phyloP scores from a whole-genome alignment of 139 green algal genomes.

The Asterochloris erici region DNA sequence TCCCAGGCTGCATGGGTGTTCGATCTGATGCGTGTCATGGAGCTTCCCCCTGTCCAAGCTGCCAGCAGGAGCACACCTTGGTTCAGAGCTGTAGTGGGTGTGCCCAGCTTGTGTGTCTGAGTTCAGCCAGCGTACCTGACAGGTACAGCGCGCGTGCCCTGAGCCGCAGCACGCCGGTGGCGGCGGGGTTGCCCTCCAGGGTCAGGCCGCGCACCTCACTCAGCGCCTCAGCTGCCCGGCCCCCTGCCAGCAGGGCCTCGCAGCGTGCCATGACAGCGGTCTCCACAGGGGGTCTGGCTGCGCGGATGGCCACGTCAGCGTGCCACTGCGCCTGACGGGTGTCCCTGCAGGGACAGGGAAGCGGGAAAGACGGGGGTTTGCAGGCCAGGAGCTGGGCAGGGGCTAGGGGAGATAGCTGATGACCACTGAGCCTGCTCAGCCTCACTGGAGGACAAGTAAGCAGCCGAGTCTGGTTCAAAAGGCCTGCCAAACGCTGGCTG shows the following conservation, averaged over 20 bases:
- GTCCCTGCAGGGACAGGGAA: not conserved
- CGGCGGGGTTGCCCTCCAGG: constrained; percentile 18
- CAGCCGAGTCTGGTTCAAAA: too few species aligned
- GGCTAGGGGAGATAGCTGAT: too few species aligned
- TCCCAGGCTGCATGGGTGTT: not conserved
- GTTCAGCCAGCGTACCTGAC: not conserved
- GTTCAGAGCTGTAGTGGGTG: too few species aligned
- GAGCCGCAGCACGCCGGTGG: constrained; percentile 35
- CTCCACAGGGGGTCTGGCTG: constrained; percentile 14
- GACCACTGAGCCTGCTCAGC: too few species aligned
- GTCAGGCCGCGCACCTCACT: constrained; percentile 25
- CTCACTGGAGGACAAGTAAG: too few species aligned
- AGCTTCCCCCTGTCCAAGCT: too few species aligned
- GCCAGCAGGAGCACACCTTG: too few species aligned
- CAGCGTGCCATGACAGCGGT: constrained; percentile 17
- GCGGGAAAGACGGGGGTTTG: not conserved
- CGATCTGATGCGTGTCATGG: too few species aligned
- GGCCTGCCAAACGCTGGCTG: too few species aligned
- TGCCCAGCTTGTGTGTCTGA: too few species aligned
- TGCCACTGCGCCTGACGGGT: constrained; percentile 22
- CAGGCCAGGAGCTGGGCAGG: not conserved
- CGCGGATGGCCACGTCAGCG: constrained; percentile 18
- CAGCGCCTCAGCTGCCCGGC: constrained; percentile 31
- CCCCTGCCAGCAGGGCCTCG: not conserved
- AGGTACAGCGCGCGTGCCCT: constrained; percentile 31